Percentiles rank a stretch among this genome's conserved stretches.
Evolutionary conservation across 2,329 filamentous ascomycete genomes (phyloP).

Genomic region (Pestalotiopsis sp.): DNA sequence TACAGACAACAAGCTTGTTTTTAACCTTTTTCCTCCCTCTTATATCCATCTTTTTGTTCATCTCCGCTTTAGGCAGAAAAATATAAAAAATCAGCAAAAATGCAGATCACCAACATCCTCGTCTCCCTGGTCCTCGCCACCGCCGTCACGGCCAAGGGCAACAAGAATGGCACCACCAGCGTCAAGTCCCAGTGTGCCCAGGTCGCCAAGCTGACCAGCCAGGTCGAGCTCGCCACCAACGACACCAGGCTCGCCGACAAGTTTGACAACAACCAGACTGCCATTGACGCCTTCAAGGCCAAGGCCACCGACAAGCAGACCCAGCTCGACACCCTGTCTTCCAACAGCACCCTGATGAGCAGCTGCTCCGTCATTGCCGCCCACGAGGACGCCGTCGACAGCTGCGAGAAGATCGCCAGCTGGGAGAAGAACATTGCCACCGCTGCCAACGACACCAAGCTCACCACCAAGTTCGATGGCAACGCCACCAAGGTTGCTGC

Average conservation of each 20-base stretch:
- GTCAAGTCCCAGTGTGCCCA: slow-evolving; percentile 33
- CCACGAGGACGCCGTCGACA: slow-evolving; percentile 25
- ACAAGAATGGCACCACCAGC: slow-evolving; percentile 26
- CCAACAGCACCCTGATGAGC: slow-evolving; percentile 36
- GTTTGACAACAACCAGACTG: slow-evolving; percentile 36
- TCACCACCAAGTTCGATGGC: slow-evolving; percentile 32
- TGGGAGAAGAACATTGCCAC: slow-evolving; percentile 25
- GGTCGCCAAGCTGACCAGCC: slow-evolving; percentile 28
- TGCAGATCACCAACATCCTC: slow-evolving; percentile 19
- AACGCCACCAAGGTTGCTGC: slow-evolving; percentile 34
- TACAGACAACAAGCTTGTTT: slow-evolving; percentile 7
- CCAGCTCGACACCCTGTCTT: slow-evolving; percentile 29
- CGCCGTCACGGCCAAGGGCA: slow-evolving; percentile 26
- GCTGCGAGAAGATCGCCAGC: slow-evolving; percentile 28
- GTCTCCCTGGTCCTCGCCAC: slow-evolving; percentile 15
- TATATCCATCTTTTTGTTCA: not conserved
- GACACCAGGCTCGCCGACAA: slow-evolving; percentile 32
- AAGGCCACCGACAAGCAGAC: slow-evolving; percentile 31
- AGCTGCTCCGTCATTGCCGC: slow-evolving; percentile 33
- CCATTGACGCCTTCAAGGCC: slow-evolving; percentile 34
- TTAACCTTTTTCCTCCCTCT: not conserved
- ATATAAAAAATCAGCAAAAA: slow-evolving; percentile 9
- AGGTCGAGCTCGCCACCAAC: slow-evolving; percentile 36
- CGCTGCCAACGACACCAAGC: slow-evolving; percentile 30
- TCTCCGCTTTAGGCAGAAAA: not conserved